Base-by-base conservation (phyloP, 805 yeast species). In the Torulaspora maleeae region DNA sequence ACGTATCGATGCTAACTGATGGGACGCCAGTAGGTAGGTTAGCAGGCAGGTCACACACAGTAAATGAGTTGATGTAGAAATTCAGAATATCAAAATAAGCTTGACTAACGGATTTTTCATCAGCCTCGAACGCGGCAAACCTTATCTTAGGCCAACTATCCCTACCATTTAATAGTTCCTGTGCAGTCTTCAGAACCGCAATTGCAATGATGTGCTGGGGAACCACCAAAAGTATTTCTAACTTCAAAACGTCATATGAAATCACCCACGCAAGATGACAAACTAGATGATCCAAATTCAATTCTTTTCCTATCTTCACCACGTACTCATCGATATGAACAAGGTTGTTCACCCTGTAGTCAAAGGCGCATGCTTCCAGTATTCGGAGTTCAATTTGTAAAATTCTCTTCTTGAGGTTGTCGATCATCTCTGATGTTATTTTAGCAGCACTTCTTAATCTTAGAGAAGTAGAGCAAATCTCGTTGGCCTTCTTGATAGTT, bases 191-290 rank as follows among this genome's bases (percentile, higher is more conserved):
- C 36, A 88, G 64, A 24, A 79, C 74, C 3, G 87, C 84, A 42
- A 86, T 58, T 0, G 96, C 88, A 27, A 83, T 77, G 22, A 82
- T 74, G 60, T 87, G 91, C 3, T 86, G 81, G 1, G 96, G 93
- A 7, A 79, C 74, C 55, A 78, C 81, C 28, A 89, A 64, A 8
- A 80, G 73, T 13, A 83, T 71, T 29, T 85, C 86, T 2, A 95
- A 79, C 44, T 80, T 76, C 59, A 82, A 78, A 9, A 80, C 70
- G 61, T 89, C 97, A 54, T 79, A 79, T n/a, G 81, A 71, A 2
- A 88, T 72, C n/a, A 78, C 64, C 95, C 95, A 89, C 2, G 85
- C 79, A 30, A 78, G 61, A 52, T 74, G 69, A 4, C 82, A 74
- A 9, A 74, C 60, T 12, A 75, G 72, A 52, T 75, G 71, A 17